A percentile compares a stretch with the other conserved stretches of the same genome.
Evolutionary conservation across 2,329 filamentous ascomycete species (phyloP).

Genomic region (Penicillium sp.): DNA sequence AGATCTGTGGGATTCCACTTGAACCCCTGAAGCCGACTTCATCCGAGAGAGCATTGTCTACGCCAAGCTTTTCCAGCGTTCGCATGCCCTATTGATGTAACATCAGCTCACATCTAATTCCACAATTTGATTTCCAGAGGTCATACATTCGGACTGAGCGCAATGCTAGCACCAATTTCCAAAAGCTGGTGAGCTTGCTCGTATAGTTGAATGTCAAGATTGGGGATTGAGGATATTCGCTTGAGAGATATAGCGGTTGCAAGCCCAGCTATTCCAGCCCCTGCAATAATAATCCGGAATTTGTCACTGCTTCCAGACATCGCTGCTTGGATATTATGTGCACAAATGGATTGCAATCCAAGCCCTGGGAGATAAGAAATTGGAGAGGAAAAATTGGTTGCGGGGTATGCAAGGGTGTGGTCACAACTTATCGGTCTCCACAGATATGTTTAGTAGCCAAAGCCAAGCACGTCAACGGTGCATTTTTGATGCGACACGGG

Average conservation of each 20-base stretch:
- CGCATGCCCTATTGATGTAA: slow-evolving; percentile 40
- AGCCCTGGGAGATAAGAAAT: not conserved
- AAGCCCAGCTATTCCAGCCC: slow-evolving; percentile 54
- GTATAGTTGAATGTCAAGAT: slow-evolving; percentile 52
- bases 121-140: not conserved
- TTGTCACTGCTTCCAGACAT: slow-evolving; percentile 2
- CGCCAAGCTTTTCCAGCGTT: slow-evolving; percentile 53
- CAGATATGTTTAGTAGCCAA: not conserved
- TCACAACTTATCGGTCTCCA: not conserved
- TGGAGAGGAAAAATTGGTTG: not conserved
- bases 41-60: slow-evolving; percentile 47
- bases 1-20: slow-evolving; percentile 49
- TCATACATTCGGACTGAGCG: slow-evolving; percentile 49
- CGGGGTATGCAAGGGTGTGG: not conserved
- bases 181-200: slow-evolving; percentile 46
- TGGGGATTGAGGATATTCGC: slow-evolving; percentile 12
- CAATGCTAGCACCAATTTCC: slow-evolving; percentile 19
- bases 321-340: not conserved
- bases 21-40: slow-evolving; percentile 43
- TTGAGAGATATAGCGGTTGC: slow-evolving; percentile 49
- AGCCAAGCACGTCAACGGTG: slow-evolving; percentile 28
- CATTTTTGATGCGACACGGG: slow-evolving; percentile 6
- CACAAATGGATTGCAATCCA: not conserved
- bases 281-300: slow-evolving; percentile 48
- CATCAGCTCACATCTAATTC: not conserved